These are phyloP conservation scores for Hyparrhenia diplandra DNA, from an alignment of 176 grass and related monocot genomes.

Conservation along the genomic window DNA sequence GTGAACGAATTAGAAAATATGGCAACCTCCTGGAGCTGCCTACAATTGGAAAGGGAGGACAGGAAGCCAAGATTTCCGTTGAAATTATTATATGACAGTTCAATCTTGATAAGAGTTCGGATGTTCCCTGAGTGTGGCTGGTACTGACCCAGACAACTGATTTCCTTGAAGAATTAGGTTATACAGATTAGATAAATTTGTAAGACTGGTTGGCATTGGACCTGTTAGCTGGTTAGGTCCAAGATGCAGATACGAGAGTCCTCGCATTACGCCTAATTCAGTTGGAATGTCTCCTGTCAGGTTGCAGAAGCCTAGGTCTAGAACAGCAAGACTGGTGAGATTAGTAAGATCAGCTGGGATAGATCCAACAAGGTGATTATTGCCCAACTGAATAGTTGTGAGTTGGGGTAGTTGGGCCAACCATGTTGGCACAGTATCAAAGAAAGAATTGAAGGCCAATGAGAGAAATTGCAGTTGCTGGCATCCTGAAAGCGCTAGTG, in stretches of 20 bases:
- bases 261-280: neutral
- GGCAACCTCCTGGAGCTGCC: neutral
- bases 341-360: neutral
- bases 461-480: neutral
- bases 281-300: neutral
- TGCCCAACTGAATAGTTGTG: rapidly evolving
- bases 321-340: neutral
- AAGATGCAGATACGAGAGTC: neutral
- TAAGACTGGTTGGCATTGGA: neutral
- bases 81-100: neutral
- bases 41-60: neutral
- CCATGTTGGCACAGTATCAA: neutral
- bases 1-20: neutral
- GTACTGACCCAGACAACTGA: neutral
- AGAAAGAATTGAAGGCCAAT: neutral
- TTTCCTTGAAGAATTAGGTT: neutral
- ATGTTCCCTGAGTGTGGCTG: neutral
- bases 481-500: neutral
- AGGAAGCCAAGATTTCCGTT: neutral
- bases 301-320: neutral
- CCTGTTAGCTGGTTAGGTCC: neutral
- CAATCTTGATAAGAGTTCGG: neutral
- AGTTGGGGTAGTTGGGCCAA: too few relatives aligned
- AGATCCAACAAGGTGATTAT: neutral
- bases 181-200: neutral